Evolutionary conservation across 345 rosid species (phyloP).

Genomic region (Salix suchowensis): DNA sequence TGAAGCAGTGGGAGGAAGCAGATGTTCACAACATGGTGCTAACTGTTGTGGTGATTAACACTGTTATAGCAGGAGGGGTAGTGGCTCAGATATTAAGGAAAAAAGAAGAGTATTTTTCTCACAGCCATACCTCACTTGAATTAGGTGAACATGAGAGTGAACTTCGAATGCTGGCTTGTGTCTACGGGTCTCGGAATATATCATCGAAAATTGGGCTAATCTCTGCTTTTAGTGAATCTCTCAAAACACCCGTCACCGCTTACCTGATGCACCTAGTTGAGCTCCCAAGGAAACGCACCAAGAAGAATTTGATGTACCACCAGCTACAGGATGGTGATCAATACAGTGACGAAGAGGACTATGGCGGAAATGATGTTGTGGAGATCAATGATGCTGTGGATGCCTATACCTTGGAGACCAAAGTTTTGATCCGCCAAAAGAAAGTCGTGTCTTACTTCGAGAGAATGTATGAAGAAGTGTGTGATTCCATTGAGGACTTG

Average conservation of each 20-base stretch:
- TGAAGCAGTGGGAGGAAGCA: slow-evolving; percentile 39
- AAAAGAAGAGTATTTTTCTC: slow-evolving; percentile 38
- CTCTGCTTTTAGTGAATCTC: slow-evolving; percentile 48
- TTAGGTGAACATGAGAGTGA: slow-evolving; percentile 44
- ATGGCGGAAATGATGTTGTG: slow-evolving; percentile 67
- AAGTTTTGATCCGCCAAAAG: slow-evolving; percentile 42
- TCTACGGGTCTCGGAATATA: slow-evolving; percentile 68
- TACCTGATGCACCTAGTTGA: slow-evolving; percentile 74
- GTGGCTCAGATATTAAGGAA: slow-evolving; percentile 39
- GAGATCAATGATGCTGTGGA: slow-evolving; percentile 74
- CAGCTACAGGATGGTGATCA: slow-evolving; percentile 56
- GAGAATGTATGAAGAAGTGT: slow-evolving; percentile 63
- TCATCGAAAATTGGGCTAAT: slow-evolving; percentile 47
- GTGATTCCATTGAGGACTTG: slow-evolving; percentile 59
- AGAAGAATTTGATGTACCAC: slow-evolving; percentile 49
- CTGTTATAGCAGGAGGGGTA: slow-evolving; percentile 52
- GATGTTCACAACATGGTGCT: slow-evolving; percentile 45
- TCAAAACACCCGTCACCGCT: slow-evolving; percentile 38
- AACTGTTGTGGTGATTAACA: slow-evolving; percentile 49
- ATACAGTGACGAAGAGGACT: slow-evolving; percentile 64
- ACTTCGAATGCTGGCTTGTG: slow-evolving; percentile 62
- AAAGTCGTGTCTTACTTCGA: slow-evolving; percentile 55
- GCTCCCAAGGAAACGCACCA: slow-evolving; percentile 50
- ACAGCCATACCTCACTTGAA: slow-evolving; percentile 44
- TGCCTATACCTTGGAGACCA: slow-evolving; percentile 43